These are phyloP conservation scores for Penicillium aurantiogriseum DNA, from an alignment of 2,329 filamentous ascomycete species.

Conservation along the genomic window DNA sequence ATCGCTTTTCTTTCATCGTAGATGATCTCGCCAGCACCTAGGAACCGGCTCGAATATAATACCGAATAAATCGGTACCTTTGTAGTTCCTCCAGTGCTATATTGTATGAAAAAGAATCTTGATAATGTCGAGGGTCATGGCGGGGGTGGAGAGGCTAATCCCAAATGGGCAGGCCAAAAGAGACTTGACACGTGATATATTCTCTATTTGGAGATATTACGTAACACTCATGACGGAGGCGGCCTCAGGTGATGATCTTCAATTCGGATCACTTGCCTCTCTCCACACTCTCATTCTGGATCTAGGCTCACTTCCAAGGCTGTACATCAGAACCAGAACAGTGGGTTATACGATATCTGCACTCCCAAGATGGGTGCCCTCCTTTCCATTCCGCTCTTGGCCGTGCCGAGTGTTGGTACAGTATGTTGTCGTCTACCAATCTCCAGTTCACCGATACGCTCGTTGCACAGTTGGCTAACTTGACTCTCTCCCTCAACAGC, in stretches of 20 bases:
- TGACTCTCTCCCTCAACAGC: constrained; percentile 45
- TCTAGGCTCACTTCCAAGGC: background rate
- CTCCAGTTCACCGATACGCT: background rate
- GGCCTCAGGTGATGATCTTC: constrained; percentile 4
- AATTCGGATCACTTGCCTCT: constrained; percentile 9
- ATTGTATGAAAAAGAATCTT: background rate
- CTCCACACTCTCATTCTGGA: constrained; percentile 5
- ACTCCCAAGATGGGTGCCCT: constrained; percentile 74
- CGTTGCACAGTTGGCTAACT: constrained; percentile 14
- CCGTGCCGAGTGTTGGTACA: constrained; percentile 79
- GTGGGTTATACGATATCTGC: background rate
- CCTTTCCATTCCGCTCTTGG: constrained; percentile 84
- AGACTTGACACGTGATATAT: background rate
- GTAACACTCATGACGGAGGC: constrained; percentile 2
- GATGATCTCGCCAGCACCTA: background rate
- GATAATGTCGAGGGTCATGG: background rate
- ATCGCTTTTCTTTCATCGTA: background rate
- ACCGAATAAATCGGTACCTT: background rate
- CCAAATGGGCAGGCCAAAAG: background rate
- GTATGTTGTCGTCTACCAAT: constrained; percentile 55
- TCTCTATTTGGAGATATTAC: background rate
- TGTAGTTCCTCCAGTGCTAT: background rate
- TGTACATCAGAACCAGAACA: background rate
- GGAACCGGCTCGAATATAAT: background rate
- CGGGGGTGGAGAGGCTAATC: background rate